Base-by-base conservation (phyloP, 2,329 filamentous ascomycete species). In the Graphilbum fragrans region DNA sequence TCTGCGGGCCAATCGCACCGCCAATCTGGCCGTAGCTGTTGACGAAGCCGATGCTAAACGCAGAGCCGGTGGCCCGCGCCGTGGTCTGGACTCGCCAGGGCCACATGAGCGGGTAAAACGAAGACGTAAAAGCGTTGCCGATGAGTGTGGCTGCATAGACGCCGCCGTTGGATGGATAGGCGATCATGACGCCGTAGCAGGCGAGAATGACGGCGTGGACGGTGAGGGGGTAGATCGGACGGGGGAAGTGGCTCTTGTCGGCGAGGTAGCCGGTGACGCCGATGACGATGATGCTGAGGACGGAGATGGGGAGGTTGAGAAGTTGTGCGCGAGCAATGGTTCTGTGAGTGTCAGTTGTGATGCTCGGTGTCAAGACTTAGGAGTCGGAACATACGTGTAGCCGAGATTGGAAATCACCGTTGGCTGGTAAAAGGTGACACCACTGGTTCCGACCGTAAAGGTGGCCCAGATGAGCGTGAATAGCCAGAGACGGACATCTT, bases 321-420 rank as follows among this genome's bases (percentile, higher is more conserved):
- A 72, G 58, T 46, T 71, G 67, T 3, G 62, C 61, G 37, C 59
- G 52, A 1, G 65, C 65, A 37, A 70, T 68, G 10, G 56, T 61
- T 3, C 45, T 47, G 32, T 2, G 19, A 37, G 38, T 45, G 32
- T 4, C 16, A 41, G 38, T 3, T 34, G 14, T 34, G 17, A n/a
- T 18, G 8, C 21, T 63, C 6, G 9, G n/a, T n/a, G 31, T 6
- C 10, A 36, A 22, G 18, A 36, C n/a, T n/a, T n/a, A n/a, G n/a
- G n/a, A n/a, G n/a, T n/a, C n/a, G n/a, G n/a, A n/a, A n/a, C n/a
- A n/a, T 21, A 41, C n/a, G 34, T 37, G 25, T 36, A 57, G 3
- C 54, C 55, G 0, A 58, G 48, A 38, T 63, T 55, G 27, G 61
- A 54, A 37, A 64, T 64, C 18, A 62, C 56, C 1, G 60, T 66